phyloP scores from a whole-genome alignment of 768 basidiomycete species.

The Lactarius sanguifluus region DNA sequence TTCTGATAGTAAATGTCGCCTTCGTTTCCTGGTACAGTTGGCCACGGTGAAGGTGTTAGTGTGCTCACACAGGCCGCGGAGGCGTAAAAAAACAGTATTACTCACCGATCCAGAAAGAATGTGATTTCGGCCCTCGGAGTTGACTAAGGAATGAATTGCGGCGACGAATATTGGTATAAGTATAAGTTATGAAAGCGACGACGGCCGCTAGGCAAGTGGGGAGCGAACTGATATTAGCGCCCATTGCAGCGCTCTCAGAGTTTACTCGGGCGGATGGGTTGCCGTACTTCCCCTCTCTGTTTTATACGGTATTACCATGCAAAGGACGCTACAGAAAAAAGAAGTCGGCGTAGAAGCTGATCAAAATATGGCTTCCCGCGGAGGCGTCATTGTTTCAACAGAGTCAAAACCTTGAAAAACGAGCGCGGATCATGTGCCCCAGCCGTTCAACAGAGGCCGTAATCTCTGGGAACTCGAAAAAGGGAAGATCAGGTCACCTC shows the following conservation, averaged over 20 bases:
- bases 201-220: neutral
- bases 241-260: neutral
- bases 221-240: neutral
- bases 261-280: neutral
- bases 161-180: neutral
- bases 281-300: neutral
- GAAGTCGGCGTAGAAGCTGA: neutral
- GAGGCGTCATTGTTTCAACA: neutral
- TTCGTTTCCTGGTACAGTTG: constrained; percentile 31
- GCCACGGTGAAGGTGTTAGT: neutral
- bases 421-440: neutral
- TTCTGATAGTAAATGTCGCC: constrained; percentile 28
- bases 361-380: neutral
- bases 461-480: neutral
- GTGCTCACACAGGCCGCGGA: neutral
- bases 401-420: neutral
- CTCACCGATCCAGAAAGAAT: constrained; percentile 23
- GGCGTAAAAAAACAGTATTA: neutral
- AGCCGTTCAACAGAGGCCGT: neutral
- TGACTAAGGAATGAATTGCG: constrained; percentile 14
- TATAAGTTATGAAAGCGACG: neutral
- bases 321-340: neutral
- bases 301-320: neutral
- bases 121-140: constrained; percentile 2
- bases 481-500: neutral